These are phyloP conservation scores for Tetrapyrgos nigripes DNA, from an alignment of 1,284 basidiomycete genomes.

Conservation along the genomic window DNA sequence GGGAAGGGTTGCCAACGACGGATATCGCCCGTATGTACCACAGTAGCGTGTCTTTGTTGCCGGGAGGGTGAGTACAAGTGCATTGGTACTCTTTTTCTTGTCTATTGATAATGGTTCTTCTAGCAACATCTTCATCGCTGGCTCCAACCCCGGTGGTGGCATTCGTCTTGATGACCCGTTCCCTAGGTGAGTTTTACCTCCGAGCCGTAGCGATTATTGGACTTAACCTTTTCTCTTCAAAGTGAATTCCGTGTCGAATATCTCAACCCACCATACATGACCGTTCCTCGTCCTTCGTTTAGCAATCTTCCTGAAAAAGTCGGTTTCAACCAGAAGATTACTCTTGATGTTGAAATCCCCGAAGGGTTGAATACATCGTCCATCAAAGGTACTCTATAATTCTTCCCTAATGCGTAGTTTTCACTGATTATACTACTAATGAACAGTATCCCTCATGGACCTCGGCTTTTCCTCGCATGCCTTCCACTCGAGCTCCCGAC, in stretches of 20 bases:
- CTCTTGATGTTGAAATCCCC: constrained; percentile 38
- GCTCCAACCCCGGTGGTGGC: constrained; percentile 48
- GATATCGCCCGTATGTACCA: constrained; percentile 53
- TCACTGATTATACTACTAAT: no score
- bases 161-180: constrained; percentile 36
- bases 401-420: no score
- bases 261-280: constrained; percentile 53
- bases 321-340: constrained; percentile 44
- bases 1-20: constrained; percentile 49
- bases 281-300: constrained; percentile 41
- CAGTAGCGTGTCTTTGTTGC: constrained; percentile 45
- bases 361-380: constrained; percentile 27
- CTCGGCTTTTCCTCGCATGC: constrained; percentile 56
- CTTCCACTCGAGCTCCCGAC: constrained; percentile 50
- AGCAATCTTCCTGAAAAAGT: constrained; percentile 43
- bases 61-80: constrained; percentile 41
- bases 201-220: no score
- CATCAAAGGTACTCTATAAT: no score
- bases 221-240: not conserved
- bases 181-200: constrained; percentile 37
- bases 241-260: constrained; percentile 57
- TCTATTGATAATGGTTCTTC: not conserved
- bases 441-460: constrained; percentile 52
- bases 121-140: constrained; percentile 52
- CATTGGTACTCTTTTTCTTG: not conserved